Base-by-base conservation (phyloP, 2,329 filamentous ascomycete genomes). In the Coniochaeta sp. region DNA sequence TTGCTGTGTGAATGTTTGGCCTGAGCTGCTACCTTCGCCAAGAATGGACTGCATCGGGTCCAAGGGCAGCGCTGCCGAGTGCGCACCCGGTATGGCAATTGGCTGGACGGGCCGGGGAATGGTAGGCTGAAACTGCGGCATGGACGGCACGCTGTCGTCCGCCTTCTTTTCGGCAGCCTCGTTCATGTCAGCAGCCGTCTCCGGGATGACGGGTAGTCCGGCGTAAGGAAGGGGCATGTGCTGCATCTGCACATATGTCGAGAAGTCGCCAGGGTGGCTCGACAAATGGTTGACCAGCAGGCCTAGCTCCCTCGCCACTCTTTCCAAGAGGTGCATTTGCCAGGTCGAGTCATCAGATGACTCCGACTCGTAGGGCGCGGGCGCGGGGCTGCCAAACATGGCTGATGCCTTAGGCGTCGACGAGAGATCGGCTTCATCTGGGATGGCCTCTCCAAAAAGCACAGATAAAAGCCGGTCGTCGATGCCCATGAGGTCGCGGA, bases 401-500 rank as follows among this genome's bases (percentile, higher is more conserved):
- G 70, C 68, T 14, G 77, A 77, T 55, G 77, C 77, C 60, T 76
- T 77, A 14, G 81, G 77, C 26, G 78, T 82, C 10, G 77, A 72
- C 12, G 78, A 77, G 10, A 81, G 63, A 61, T 80, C 74, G 40
- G 81, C 64, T 30, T 79, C 75, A 28, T 75, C 76, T 2, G 87
- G 86, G 26, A 96, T 75, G 2, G 84, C 78, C 71, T 97, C 92
- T 14, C 95, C 95, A 60, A 98, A 88, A 9, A 99, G 87, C 57
- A 97, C 87, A 0, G 90, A 90, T 9, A 99, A 81, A 22, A 95
- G 79, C 57, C 85, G 84, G 64, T 97, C 91, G 67, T 98, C 93
- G 59, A 99, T 89, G 9, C 93, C 93, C 71, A 98, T 89, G 50
- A 99, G 77, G 70, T 97, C 92, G 58, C 87, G 85, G 66, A 99